These are phyloP conservation scores for Acanthamoeba royreba DNA, from an alignment of 208 protist species.

Conservation along the genomic window DNA sequence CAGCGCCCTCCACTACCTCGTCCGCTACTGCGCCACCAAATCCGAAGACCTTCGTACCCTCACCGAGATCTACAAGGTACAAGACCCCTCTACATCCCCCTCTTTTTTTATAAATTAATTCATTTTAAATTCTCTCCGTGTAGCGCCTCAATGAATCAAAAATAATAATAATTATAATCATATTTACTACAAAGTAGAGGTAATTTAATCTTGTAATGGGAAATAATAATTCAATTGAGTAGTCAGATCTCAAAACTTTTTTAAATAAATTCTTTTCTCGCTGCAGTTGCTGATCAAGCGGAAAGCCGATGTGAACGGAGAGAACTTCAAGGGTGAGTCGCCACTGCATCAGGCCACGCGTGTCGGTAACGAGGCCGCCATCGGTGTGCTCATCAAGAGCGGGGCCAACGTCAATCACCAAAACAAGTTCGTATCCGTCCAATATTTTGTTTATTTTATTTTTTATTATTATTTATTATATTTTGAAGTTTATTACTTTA, in stretches of 20 bases:
- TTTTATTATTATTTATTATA: neutral
- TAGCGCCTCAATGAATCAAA: no score
- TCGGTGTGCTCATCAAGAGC: neutral
- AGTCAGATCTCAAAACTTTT: no score
- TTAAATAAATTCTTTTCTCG: no score
- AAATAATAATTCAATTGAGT: no score
- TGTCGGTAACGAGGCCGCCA: slow-evolving; percentile 27
- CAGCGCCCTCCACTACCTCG: neutral
- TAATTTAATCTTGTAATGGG: no score
- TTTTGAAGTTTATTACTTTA: no score
- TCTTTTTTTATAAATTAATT: no score
- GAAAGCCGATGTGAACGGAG: slow-evolving; percentile 11
- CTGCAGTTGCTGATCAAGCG: slow-evolving; percentile 18
- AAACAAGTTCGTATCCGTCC: neutral
- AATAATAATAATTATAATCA: no score
- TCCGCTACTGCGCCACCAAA: neutral
- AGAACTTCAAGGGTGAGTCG: slow-evolving; percentile 39
- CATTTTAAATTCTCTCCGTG: no score
- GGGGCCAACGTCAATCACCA: slow-evolving; percentile 9
- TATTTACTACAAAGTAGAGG: no score
- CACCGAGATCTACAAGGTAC: slow-evolving; percentile 1
- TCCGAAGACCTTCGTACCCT: neutral
- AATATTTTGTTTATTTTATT: neutral
- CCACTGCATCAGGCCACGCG: slow-evolving; percentile 27
- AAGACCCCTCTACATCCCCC: neutral